Percentiles rank a stretch among this genome's conserved stretches.
Evolutionary conservation across 1,139 yeast species (phyloP).

Genomic region (Scheffersomyces illinoinensis): DNA sequence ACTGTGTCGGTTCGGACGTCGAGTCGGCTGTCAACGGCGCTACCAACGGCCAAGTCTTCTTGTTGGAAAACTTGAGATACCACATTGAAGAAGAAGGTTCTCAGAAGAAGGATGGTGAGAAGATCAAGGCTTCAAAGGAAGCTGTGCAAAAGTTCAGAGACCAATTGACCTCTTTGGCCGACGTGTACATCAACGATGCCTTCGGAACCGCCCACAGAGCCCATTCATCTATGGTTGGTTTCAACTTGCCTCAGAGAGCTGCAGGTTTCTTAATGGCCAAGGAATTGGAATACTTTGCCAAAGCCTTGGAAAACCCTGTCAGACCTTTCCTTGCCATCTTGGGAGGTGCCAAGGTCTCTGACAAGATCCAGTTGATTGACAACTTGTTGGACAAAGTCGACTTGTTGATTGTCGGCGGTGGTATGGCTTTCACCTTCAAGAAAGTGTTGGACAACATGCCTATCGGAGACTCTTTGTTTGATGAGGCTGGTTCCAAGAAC

Average conservation of each 20-base stretch:
- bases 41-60: constrained; percentile 68
- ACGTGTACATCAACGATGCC: constrained; percentile 95
- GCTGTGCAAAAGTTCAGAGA: constrained; percentile 83
- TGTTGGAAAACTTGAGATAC: constrained; percentile 94
- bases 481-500: constrained; percentile 89
- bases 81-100: constrained; percentile 96
- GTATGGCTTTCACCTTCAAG: constrained; percentile 98
- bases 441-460: constrained; percentile 81
- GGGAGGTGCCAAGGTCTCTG: constrained; percentile 98
- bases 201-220: constrained; percentile 99
- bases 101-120: constrained; percentile 80
- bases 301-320: constrained; percentile 94
- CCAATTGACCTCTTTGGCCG: constrained; percentile 86
- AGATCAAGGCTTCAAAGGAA: constrained; percentile 84
- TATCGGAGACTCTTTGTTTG: constrained; percentile 88
- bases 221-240: constrained; percentile 97
- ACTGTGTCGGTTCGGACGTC: constrained; percentile 88
- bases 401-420: constrained; percentile 92
- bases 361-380: constrained; percentile 96
- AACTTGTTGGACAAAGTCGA: constrained; percentile 94
- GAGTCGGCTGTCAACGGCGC: constrained; percentile 73
- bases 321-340: constrained; percentile 97
- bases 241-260: constrained; percentile 90
- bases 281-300: constrained; percentile 94
- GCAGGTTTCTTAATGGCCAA: constrained; percentile 97